phyloP scores from a whole-genome alignment of 2,329 filamentous ascomycete genomes.

The Aspergillus tanneri region DNA sequence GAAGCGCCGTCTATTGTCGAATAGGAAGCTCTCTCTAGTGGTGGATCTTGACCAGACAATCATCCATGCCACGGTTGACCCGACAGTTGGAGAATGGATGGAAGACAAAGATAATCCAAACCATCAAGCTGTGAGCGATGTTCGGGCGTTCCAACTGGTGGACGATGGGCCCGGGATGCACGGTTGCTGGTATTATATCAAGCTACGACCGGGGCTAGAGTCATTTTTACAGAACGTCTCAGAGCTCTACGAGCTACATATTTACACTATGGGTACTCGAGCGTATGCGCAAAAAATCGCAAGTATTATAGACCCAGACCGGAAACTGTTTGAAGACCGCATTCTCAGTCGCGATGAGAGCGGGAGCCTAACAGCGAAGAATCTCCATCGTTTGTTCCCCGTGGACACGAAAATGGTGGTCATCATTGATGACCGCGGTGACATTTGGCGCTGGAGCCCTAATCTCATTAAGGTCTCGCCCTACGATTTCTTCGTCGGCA shows the following conservation, averaged over 20 bases:
- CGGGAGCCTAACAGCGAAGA: constrained; percentile 88
- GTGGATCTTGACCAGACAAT: constrained; percentile 98
- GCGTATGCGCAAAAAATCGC: constrained; percentile 94
- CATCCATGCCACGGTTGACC: constrained; percentile 96
- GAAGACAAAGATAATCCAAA: constrained; percentile 85
- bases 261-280: constrained; percentile 98
- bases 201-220: constrained; percentile 82
- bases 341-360: constrained; percentile 97
- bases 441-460: constrained; percentile 91
- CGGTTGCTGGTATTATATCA: constrained; percentile 97
- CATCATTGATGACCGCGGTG: constrained; percentile 94
- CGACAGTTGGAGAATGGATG: constrained; percentile 95
- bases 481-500: constrained; percentile 97
- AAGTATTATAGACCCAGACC: constrained; percentile 85
- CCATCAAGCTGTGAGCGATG: constrained; percentile 83
- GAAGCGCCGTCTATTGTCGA: constrained; percentile 75
- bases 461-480: constrained; percentile 94
- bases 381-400: constrained; percentile 84
- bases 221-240: constrained; percentile 77
- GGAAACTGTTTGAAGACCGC: constrained; percentile 86
- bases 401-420: constrained; percentile 99
- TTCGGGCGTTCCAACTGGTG: constrained; percentile 80
- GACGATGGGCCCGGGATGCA: constrained; percentile 76
- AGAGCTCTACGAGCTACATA: constrained; percentile 86
- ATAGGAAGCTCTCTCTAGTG: constrained; percentile 84